Evolutionary conservation across 164 flowering plant genomes (phyloP).

Genomic region (Stephania japonica): DNA sequence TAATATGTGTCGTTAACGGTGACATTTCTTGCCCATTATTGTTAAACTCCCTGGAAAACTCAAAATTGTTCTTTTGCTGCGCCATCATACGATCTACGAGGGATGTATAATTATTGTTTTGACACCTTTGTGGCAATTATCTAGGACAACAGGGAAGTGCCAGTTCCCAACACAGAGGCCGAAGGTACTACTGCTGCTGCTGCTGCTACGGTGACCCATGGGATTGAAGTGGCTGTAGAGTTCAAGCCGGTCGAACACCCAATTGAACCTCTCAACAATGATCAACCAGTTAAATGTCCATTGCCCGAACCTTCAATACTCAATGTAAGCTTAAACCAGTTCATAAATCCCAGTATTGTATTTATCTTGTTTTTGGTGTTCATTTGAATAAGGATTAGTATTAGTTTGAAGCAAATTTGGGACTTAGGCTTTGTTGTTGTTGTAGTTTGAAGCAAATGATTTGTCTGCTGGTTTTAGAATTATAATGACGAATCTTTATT

Average conservation of each 20-base stretch:
- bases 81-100: no score
- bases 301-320: slow-evolving; percentile 92
- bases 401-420: not conserved
- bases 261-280: slow-evolving; percentile 73
- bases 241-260: slow-evolving; percentile 94
- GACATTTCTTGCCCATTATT: no score
- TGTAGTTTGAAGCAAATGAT: not conserved
- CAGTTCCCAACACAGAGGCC: slow-evolving; percentile 46
- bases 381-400: not conserved
- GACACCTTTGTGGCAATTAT: not conserved
- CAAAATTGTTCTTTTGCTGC: no score
- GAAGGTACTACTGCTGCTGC: slow-evolving; percentile 20
- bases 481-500: not conserved
- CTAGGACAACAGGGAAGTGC: slow-evolving; percentile 56
- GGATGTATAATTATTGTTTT: not conserved
- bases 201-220: slow-evolving; percentile 43
- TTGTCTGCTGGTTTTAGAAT: not conserved
- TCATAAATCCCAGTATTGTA: not conserved
- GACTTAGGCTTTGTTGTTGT: no score
- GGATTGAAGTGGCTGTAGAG: slow-evolving; percentile 74
- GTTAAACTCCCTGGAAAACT: no score
- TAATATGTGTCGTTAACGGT: no score
- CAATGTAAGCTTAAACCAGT: slow-evolving; percentile 51
- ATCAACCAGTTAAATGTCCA: slow-evolving; percentile 83
- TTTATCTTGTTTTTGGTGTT: not conserved